Base-by-base conservation (phyloP, 148 eudicot species). In the Chenopodium formosanum region DNA sequence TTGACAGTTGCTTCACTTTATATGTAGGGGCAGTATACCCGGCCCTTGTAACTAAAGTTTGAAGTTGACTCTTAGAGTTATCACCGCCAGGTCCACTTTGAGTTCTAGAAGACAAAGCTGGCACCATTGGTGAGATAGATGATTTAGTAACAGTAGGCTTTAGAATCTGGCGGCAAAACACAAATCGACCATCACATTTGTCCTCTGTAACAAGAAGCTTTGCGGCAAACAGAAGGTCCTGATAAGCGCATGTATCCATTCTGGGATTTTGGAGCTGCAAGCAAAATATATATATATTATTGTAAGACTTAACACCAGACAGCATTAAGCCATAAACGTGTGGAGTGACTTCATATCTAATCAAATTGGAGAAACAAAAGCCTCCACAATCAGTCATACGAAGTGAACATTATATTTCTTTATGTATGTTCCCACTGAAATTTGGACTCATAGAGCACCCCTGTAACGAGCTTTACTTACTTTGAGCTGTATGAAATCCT, bases 81-180 rank as follows among this genome's bases (percentile, higher is more conserved):
- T 95, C 97, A 78, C 97, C 99, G 62, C 99, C 99, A 1, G 99
- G 97, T 32, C 97, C 97, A 82, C 95, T 90, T 82, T 87, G 91
- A 70, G 84, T 86, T 78, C 91, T 89, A 25, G 92, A 90, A 68
- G 80, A 48, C 12, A 85, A 50, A 32, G 88, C 82, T 16, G 86
- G 87, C 22, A 84, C 75, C 52, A 86, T 27, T 34, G 89, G 81
- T 72, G 85, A 78, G 78, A 81, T 29, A 3, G 88, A 78, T 82
- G 88, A 76, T 83, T 82, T 90, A 37, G 87, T 50, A 47, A 73
- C 52, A 50, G 58, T 53, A 64, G 88, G 82, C 63, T 82, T 88
- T 81, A 82, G 71, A 73, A 74, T 79, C 81, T 88, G 92, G 53
- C 86, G 93, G 83, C 89, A 90, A 82, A 87, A 91, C 75, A 90